Base-by-base conservation (phyloP, 139 green algal genomes). In the Auxenochlorella pyrenoidosa region DNA sequence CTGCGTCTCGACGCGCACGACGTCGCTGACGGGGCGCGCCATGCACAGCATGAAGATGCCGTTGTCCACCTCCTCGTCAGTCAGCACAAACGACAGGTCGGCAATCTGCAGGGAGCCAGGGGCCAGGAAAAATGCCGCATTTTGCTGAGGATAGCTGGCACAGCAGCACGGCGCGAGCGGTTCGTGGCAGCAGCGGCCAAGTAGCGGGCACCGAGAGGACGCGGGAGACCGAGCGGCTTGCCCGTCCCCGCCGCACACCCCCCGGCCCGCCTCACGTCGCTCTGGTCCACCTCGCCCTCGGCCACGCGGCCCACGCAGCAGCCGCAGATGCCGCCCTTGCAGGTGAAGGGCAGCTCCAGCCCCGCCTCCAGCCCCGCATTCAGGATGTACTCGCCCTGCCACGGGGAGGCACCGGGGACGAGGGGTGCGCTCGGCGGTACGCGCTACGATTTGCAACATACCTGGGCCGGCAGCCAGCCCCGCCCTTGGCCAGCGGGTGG, bases 21-120 rank as follows among this genome's bases (percentile, higher is more conserved):
- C 70, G 89, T 99, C 95, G 8, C 87, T 92, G n/a, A 92, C 92
- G 5, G 97, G 89, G 2, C 96, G 90, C 8, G 92, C 79, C 97
- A 99, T 99, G 92, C 97, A 99, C 36, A 98, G 82, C 54, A 99
- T 90, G 75, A 92, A 88, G 92, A 98, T 95, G 58, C 97, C 96
- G 84, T 96, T 73, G n/a, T 86, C 95, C 24, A 95, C 82, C 91
- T 99, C 94, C 10, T 97, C 95, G 60, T 96, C 91, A 10, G 85
- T 88, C 12, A 99, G 70, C 10, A 94, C 97, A 90, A 98, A 99
- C 18, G 88, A 90, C 8, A 99, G 87, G 87, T 99, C 97, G 1
- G 84, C 88, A 84, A 99, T 96, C 87, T 91, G 90, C 24, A 65
- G 30, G 1, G n/a, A n/a, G n/a, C 2, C 43, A 41, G 18, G 18